Evolutionary conservation across 371 early-diverging fungal genomes (phyloP).

Genomic region (Rhizopus sp.): DNA sequence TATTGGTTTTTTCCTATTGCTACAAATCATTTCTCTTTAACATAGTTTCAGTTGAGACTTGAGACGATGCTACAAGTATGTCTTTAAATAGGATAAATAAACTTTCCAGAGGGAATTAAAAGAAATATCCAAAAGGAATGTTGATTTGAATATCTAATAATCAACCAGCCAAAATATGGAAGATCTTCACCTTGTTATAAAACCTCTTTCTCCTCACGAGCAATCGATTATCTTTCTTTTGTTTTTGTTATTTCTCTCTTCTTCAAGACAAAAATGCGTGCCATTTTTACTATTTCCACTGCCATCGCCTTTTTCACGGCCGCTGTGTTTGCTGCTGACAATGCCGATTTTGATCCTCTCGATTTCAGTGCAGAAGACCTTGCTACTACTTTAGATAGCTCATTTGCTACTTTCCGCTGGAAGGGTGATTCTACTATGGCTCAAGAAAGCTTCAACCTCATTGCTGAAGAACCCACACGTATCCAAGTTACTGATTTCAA

Average conservation of each 20-base stretch:
- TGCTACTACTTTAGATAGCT: constrained; percentile 20
- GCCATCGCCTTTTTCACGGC: constrained; percentile 28
- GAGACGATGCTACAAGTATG: not conserved
- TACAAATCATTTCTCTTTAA: not conserved
- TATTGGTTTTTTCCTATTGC: no score
- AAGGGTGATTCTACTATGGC: constrained; percentile 35
- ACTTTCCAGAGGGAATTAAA: not conserved
- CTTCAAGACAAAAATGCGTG: constrained; percentile 14
- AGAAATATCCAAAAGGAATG: not conserved
- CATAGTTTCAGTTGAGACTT: not conserved
- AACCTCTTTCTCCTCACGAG: not conserved
- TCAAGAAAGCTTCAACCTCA: constrained; percentile 33
- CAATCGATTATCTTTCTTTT: not conserved
- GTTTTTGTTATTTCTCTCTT: constrained; percentile 1
- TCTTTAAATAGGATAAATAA: not conserved
- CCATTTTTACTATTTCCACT: constrained; percentile 19
- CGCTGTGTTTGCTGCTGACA: constrained; percentile 21
- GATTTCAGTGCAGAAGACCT: constrained; percentile 15
- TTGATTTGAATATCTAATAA: constrained; percentile 8
- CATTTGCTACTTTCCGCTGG: constrained; percentile 45
- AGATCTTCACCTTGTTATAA: constrained; percentile 3
- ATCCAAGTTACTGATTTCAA: constrained; percentile 49
- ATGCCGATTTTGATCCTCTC: constrained; percentile 24
- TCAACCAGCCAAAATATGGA: constrained; percentile 17
- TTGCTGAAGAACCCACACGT: constrained; percentile 32